Evolutionary conservation across 148 eudicot species (phyloP).

Genomic region (Spergularia marina): DNA sequence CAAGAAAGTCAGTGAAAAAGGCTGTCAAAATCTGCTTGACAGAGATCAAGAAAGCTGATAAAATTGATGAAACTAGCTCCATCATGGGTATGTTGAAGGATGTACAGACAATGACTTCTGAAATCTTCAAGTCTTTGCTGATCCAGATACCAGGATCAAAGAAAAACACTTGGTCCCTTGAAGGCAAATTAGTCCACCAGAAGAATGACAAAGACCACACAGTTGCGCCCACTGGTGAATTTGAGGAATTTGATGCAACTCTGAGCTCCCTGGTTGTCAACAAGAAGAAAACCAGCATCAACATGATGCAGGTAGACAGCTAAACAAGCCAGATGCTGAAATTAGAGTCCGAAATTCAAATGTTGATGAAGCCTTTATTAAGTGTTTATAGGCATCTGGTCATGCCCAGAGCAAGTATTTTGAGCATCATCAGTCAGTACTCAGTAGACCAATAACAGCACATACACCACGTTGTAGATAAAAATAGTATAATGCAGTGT

Average conservation of each 20-base stretch:
- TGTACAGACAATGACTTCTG: conserved; percentile 14
- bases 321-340: conserved; percentile 18
- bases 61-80: background rate
- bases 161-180: conserved; percentile 26
- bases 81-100: conserved; percentile 8
- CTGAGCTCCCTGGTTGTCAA: conserved; percentile 16
- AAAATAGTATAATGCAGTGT: background rate
- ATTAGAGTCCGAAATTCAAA: conserved; percentile 28
- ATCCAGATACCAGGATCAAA: conserved; percentile 8
- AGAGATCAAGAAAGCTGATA: conserved; percentile 21
- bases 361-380: conserved; percentile 29
- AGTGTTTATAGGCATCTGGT: conserved; percentile 31
- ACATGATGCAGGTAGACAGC: conserved; percentile 3
- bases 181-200: conserved; percentile 26
- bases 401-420: conserved; percentile 32
- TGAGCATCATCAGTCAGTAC: conserved; percentile 24
- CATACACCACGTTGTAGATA: background rate
- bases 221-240: background rate
- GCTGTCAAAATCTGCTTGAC: conserved; percentile 32
- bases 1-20: conserved; percentile 35
- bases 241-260: conserved; percentile 31
- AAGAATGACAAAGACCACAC: conserved; percentile 11
- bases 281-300: conserved; percentile 16
- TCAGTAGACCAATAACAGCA: background rate
- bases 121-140: conserved; percentile 16